Evolutionary conservation across 2,329 filamentous ascomycete genomes (phyloP).

Genomic region (Xylariaceae sp.): DNA sequence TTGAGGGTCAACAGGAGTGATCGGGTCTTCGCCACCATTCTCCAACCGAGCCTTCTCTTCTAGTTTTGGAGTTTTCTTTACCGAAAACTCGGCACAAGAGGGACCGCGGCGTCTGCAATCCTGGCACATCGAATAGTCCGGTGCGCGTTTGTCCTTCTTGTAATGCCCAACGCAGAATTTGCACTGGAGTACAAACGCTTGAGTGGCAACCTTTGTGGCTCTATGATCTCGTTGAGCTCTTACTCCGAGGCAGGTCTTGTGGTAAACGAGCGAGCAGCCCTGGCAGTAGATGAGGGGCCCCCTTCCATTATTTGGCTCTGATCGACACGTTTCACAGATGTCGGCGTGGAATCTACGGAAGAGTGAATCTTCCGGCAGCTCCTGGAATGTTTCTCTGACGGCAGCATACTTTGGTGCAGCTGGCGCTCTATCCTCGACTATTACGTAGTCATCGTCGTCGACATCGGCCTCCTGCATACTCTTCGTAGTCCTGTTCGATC

Average conservation of each 20-base stretch:
- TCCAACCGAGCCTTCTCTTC: conserved; percentile 82
- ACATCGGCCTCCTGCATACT: conserved; percentile 57
- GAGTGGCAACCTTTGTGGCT: conserved; percentile 79
- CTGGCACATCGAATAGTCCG: conserved; percentile 72
- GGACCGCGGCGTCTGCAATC: conserved; percentile 66
- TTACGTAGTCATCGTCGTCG: conserved; percentile 64
- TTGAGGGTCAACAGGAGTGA: conserved; percentile 61
- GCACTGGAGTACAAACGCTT: conserved; percentile 87
- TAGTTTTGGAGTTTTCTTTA: conserved; percentile 72
- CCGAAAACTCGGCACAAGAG: conserved; percentile 75
- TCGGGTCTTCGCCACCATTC: conserved; percentile 78
- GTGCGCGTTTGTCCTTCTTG: conserved; percentile 68
- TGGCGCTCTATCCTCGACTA: conserved; percentile 49
- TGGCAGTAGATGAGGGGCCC: conserved; percentile 84
- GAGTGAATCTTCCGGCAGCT: conserved; percentile 59
- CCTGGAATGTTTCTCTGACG: conserved; percentile 74
- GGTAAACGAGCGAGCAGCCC: conserved; percentile 83
- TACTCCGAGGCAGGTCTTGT: conserved; percentile 78
- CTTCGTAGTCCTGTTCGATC: conserved; percentile 47
- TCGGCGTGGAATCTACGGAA: conserved; percentile 73
- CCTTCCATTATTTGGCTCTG: conserved; percentile 56
- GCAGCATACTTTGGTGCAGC: conserved; percentile 59
- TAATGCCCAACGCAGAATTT: conserved; percentile 75
- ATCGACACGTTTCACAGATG: conserved; percentile 72
- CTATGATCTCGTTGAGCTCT: conserved; percentile 79